Evolutionary conservation across 1,139 yeast genomes (phyloP), one percentile per base, ranked within the genome.

Genomic region (Petasospora fabianii): DNA sequence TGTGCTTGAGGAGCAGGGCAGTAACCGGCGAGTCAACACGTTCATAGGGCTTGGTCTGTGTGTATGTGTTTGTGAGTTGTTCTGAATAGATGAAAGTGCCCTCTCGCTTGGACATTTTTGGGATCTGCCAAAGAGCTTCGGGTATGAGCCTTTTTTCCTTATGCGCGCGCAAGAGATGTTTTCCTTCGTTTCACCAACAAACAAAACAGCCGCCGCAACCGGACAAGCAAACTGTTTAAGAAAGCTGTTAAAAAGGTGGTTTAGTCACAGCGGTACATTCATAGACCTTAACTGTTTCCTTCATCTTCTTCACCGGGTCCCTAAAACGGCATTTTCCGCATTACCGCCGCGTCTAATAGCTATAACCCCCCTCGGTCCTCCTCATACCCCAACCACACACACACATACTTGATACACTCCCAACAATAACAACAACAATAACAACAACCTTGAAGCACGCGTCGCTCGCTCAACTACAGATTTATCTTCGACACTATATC

Each of bases 101-200:
- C 26, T 22, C 12, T 13, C 26, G n/a, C 26, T 22, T 22, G 10
- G 26, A 13, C 13, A n/a, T n/a, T n/a, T 13, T 18, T 6, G n/a
- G n/a, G 30, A 17, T 28, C 30, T 28, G 32, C 24, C 32, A 29
- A 29, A 29, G 16, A 6, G 6, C 13, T 16, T 24, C 32, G 28
- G 28, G 26, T 11, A 22, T 20, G 22, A 20, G 22, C 22, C 10
- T 20, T 13, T 22, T 22, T 22, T 22, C 12, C 13, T 13, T 11
- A 22, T 13, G 13, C 6, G 13, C 26, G 26, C 26, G 26, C 26
- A 22, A 22, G 13, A 22, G 13, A 10, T n/a, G 26, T 22, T 12
- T 22, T 22, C 12, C 13, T 12, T 12, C 26, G 26, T 22, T 22
- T 13, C 26, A 22, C 26, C 26, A 22, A 22, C 26, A 22, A 22